These are phyloP conservation scores for Candida tetrigidarum DNA, from an alignment of 1,139 yeast species.

Conservation along the genomic window DNA sequence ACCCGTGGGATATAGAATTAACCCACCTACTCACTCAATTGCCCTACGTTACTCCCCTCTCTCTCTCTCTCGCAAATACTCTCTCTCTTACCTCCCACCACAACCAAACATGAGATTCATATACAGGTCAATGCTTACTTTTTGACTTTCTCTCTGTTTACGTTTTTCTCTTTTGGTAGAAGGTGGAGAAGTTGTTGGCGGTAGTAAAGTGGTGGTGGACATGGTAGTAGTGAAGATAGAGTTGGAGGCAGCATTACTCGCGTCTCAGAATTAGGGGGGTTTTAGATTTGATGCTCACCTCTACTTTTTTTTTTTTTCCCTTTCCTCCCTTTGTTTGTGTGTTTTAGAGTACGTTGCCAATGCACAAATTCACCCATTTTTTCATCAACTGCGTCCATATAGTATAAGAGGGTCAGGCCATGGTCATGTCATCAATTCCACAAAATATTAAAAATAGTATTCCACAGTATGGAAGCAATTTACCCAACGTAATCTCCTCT, in stretches of 20 bases:
- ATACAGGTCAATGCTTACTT: no score
- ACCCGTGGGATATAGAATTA: no score
- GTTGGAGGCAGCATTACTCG: no score
- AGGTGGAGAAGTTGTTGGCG: no score
- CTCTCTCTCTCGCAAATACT: no score
- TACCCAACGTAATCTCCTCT: background rate
- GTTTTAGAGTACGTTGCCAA: background rate
- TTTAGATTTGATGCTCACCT: constrained; percentile 5
- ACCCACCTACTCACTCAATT: no score
- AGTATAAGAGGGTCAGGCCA: background rate
- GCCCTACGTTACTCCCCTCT: background rate
- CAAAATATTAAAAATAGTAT: background rate
- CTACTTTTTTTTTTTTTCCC: background rate
- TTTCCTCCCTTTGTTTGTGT: background rate
- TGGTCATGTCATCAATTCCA: background rate
- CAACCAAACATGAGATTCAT: background rate
- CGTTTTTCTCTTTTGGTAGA: no score
- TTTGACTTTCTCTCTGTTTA: no score
- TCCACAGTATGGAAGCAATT: no score
- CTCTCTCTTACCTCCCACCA: background rate
- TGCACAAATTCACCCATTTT: background rate
- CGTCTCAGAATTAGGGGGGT: constrained; percentile 6
- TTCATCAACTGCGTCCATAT: background rate
- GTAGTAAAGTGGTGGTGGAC: no score
- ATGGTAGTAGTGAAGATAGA: no score